Base-by-base conservation (phyloP, 78 protist genomes). In the Cavenderia fasciculata region DNA sequence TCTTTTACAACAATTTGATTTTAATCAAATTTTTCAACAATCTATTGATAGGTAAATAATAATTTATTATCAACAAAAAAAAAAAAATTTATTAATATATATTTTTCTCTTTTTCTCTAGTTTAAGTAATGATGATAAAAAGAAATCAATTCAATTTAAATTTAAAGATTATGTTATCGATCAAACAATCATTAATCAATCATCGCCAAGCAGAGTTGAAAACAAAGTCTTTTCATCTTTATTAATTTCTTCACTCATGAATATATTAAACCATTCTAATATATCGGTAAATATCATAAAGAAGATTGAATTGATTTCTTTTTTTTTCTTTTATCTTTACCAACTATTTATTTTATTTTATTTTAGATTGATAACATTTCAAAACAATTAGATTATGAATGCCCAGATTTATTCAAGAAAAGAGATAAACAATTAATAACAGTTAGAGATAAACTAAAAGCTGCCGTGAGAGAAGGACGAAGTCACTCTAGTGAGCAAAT, bases 11-110 rank as follows among this genome's bases (percentile, higher is more conserved):
- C 74, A 63, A 49, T 77, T 46, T 36, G 63, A 77, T 25, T 77
- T 77, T 25, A 62, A 77, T 47, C 74, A 63, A 49, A 49, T 79
- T 16, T 79, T 66, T 41, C 70, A 79, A 23, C n/a, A n/a, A n/a
- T n/a, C n/a, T n/a, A n/a, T n/a, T n/a, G n/a, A n/a, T n/a, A n/a
- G n/a, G n/a, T n/a, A n/a, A n/a, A n/a, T n/a, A n/a, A n/a, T n/a
- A n/a, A n/a, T n/a, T n/a, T n/a, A n/a, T n/a, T n/a, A n/a, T n/a
- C n/a, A n/a, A n/a, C n/a, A n/a, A n/a, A n/a, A n/a, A n/a, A n/a
- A n/a, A n/a, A n/a, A n/a, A n/a, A n/a, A n/a, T n/a, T n/a, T n/a
- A n/a, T n/a, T n/a, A n/a, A n/a, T n/a, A n/a, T n/a, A n/a, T n/a
- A n/a, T n/a, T n/a, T n/a, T n/a, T n/a, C n/a, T n/a, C n/a, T n/a